Base-by-base conservation (phyloP, 352 stramenopile species). In the Phytophthora meadii region DNA sequence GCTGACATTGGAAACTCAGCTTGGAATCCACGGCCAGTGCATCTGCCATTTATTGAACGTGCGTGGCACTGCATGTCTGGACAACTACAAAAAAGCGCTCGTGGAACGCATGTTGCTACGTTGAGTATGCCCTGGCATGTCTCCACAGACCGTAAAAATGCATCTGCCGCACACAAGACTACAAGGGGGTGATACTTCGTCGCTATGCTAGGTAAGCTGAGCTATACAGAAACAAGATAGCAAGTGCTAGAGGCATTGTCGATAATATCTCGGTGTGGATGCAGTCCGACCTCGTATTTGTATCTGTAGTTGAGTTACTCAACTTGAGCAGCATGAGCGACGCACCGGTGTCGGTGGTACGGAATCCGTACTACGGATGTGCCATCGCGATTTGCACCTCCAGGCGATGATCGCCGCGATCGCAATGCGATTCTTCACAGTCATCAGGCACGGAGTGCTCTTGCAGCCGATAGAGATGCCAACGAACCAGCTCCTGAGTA, bases 331-430 rank as follows among this genome's bases (percentile, higher is more conserved):
- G 45, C 34, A 25, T 48, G 44, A 52, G 32, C 49, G 49, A 61
- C 58, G 59, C 34, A 45, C 27, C 22, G 15, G 45, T 68, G 53
- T 62, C 52, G 52, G 61, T 69, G 61, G 54, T 69, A 69, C 52
- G 22, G 22, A 22, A 22, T 22, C 22, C 22, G 22, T 22, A 22
- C 22, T 22, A 22, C 22, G 30, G 11, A 24, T 5, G 32, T 69
- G 46, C 61, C 46, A 44, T 41, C 8, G 14, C 17, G 61, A 69
- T 69, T 68, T 68, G 61, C 53, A 49, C 52, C 10, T 11, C 30
- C 6, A 34, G 30, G 22, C 22, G 22, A 22, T 22, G 22, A 22
- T 22, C 22, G 1, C 22, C 22, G 10, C 8, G 30, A 11, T 11
- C 30, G 6, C 30, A 34, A 0, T 34, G 30, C 3, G 30, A 34